Percentiles rank a stretch among this genome's conserved stretches.
These are phyloP conservation scores for Cercospora sp. DNA, from an alignment of 2,329 filamentous ascomycete species.

Conservation along the genomic window DNA sequence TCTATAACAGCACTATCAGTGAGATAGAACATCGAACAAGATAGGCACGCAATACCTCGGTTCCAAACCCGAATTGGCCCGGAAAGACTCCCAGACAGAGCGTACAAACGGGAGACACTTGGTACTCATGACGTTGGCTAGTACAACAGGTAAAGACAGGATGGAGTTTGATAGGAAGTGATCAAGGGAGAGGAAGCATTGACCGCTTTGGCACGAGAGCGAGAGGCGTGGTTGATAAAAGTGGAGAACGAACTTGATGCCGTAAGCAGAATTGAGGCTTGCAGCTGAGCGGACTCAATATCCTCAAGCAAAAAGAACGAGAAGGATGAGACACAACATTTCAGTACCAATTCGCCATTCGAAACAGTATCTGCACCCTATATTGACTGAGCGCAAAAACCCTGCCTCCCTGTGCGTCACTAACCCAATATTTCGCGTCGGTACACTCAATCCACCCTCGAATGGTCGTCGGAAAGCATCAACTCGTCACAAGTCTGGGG, in stretches of 20 bases:
- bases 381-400: slow-evolving; percentile 17
- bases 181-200: neutral
- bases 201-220: neutral
- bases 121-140: slow-evolving; percentile 4
- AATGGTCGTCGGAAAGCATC: slow-evolving; percentile 9
- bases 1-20: slow-evolving; percentile 30
- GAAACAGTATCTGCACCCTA: slow-evolving; percentile 22
- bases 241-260: neutral
- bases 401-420: slow-evolving; percentile 6
- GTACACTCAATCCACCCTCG: slow-evolving; percentile 1
- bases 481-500: slow-evolving; percentile 13
- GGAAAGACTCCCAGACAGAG: slow-evolving; percentile 62
- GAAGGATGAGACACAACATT: neutral
- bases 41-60: slow-evolving; percentile 61
- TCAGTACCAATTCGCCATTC: slow-evolving; percentile 9
- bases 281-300: neutral
- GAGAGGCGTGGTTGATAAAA: neutral
- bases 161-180: neutral
- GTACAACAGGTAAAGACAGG: neutral
- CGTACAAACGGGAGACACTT: slow-evolving; percentile 35
- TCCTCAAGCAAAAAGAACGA: neutral
- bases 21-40: neutral
- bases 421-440: slow-evolving; percentile 4
- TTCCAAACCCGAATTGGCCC: slow-evolving; percentile 81
- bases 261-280: neutral